These are phyloP conservation scores for Teunomyces atbi DNA, from an alignment of 805 yeast genomes.

Conservation along the genomic window DNA sequence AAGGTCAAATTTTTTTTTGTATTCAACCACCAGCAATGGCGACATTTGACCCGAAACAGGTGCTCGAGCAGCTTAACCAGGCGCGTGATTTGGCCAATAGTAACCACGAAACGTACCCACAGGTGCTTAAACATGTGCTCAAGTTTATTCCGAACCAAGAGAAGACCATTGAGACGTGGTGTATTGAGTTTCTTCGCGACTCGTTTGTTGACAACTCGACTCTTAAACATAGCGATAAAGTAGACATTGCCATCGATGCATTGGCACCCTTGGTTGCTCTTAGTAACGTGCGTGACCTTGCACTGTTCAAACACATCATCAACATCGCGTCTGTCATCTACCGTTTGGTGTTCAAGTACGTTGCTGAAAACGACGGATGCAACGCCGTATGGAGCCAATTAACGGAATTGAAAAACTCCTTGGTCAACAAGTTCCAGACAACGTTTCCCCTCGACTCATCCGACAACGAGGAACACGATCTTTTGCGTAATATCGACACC, in stretches of 20 bases:
- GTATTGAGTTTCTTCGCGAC: conserved; percentile 37
- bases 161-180: conserved; percentile 37
- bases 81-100: conserved; percentile 36
- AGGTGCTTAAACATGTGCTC: conserved; percentile 43
- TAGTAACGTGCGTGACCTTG: conserved; percentile 26
- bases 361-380: conserved; percentile 48
- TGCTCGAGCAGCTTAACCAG: conserved; percentile 33
- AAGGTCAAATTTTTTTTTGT: too few species aligned
- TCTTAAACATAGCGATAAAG: conserved; percentile 26
- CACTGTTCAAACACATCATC: conserved; percentile 29
- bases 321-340: conserved; percentile 42
- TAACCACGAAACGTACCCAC: conserved; percentile 33
- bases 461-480: conserved; percentile 49
- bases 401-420: conserved; percentile 51
- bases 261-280: conserved; percentile 31
- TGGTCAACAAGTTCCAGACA: conserved; percentile 62
- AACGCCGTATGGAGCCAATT: conserved; percentile 55
- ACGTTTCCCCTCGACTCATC: conserved; percentile 51
- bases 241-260: conserved; percentile 42
- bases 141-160: conserved; percentile 37
- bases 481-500: conserved; percentile 51
- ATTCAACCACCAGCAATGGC: conserved; percentile 2
- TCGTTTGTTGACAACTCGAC: conserved; percentile 26
- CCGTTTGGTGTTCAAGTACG: conserved; percentile 43
- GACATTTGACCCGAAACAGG: conserved; percentile 12